Conservation (phyloP, 208 protist genomes). For the Trypanosoma scelopori region DNA sequence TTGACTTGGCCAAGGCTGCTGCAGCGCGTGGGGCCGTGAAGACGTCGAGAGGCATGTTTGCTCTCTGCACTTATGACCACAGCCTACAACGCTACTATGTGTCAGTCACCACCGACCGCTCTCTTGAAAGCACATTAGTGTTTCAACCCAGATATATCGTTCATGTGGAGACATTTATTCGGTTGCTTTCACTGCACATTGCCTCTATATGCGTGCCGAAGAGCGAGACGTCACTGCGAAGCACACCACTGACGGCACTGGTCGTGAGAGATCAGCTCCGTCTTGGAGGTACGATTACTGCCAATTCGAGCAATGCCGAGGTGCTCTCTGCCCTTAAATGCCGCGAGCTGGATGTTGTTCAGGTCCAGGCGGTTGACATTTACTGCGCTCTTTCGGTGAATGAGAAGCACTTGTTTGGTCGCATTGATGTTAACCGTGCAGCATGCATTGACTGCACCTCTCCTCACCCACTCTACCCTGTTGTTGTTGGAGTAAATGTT, state of each 20-base stretch:
- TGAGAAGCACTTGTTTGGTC: constrained; percentile 48
- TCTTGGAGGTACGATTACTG: constrained; percentile 7
- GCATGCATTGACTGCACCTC: constrained; percentile 64
- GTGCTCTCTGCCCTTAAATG: constrained; percentile 28
- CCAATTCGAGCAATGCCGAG: constrained; percentile 28
- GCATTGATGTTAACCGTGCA: constrained; percentile 39
- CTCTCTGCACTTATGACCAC: constrained; percentile 36
- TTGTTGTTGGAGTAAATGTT: constrained; percentile 29
- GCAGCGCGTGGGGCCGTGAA: constrained; percentile 16
- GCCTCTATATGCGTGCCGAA: constrained; percentile 32
- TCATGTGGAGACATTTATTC: constrained; percentile 40
- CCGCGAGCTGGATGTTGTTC: constrained; percentile 57
- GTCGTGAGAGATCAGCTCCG: constrained; percentile 20
- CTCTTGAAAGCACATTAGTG: constrained; percentile 34
- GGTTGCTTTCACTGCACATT: constrained; percentile 32
- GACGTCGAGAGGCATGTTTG: constrained; percentile 29
- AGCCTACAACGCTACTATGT: constrained; percentile 33
- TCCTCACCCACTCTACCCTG: constrained; percentile 38
- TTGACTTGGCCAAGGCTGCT: constrained; percentile 29
- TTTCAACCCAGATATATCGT: constrained; percentile 36
- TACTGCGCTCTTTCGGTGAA: constrained; percentile 44
- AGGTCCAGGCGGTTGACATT: constrained; percentile 43
- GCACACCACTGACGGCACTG: constrained; percentile 29
- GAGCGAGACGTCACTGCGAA: constrained; percentile 29
- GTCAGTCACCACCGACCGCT: constrained; percentile 37